Base-by-base conservation (phyloP, 768 basidiomycete genomes). In the Symmetrospora coprosmae region DNA sequence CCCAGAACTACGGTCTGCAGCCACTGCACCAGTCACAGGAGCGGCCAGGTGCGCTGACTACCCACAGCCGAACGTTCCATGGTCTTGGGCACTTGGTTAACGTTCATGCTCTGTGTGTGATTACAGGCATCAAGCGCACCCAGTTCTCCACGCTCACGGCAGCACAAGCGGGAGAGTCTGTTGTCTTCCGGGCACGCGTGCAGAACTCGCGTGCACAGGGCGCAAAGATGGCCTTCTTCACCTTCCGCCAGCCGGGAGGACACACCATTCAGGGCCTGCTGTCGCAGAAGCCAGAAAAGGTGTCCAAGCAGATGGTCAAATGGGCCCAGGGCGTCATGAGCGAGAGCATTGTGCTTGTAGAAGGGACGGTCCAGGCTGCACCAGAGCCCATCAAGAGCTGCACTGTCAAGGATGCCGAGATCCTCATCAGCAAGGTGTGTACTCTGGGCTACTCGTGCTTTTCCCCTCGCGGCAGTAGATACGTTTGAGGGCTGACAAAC, bases 241-340 rank as follows among this genome's bases (percentile, higher is more conserved):
- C 83, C 70, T 78, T 99, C 56, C 85, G 92, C 61, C 92, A 99
- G 72, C 80, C 86, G 66, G 83, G 79, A 14, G 8, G 6, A 43
- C 78, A 84, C 78, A 91, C 56, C 0, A 82, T 99, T 8, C 92
- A 97, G 71, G 90, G 85, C 34, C 75, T 97, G 38, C 76, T 92
- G 62, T 73, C 76, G 47, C 80, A 85, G 23, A 75, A 83, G 9
- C 79, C 81, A 11, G 84, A 81, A 45, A 82, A 80, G 68, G 78
- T 97, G 27, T 91, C 87, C 64, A 96, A 91, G 74, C 90, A 92
- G 72, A 99, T 99, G 94, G 81, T 89, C 37, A 94, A 89, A 74
- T 97, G 86, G 85, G 80, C 83, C 17, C 82, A 82, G 19, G 71
- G 80, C 25, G 74, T 97, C 49, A 76, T 83, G 27, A 80, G 80